Percentiles rank a stretch among this genome's conserved stretches.
Conservation (phyloP, 441 rosid species). For the Corymbia citriodora region DNA sequence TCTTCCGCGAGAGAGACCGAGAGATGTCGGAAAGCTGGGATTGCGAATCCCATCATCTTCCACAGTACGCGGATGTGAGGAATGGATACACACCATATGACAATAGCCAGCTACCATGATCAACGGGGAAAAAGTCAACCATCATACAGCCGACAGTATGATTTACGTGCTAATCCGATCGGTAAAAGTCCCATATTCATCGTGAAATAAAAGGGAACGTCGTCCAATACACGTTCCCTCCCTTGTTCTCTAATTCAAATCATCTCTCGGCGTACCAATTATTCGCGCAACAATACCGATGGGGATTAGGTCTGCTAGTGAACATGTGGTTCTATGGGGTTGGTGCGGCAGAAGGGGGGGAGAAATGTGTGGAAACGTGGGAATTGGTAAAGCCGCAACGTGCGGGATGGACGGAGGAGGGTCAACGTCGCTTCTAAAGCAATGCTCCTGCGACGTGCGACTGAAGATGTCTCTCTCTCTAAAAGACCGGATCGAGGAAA, state of each 20-base stretch:
- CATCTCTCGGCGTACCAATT: background rate
- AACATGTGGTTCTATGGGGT: background rate
- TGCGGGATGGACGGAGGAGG: slow-evolving; percentile 12
- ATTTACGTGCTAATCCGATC: background rate
- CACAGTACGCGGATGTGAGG: background rate
- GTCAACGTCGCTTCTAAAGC: slow-evolving; percentile 25
- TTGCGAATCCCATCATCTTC: background rate
- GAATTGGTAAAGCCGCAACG: slow-evolving; percentile 22
- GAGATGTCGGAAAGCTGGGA: background rate
- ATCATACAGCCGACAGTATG: background rate
- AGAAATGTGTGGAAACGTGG: slow-evolving; percentile 12
- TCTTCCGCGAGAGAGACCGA: background rate
- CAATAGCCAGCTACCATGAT: background rate
- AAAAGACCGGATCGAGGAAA: background rate
- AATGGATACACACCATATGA: background rate
- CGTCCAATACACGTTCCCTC: background rate
- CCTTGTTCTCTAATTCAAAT: background rate
- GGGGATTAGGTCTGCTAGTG: background rate
- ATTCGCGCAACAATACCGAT: background rate
- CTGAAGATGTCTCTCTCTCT: background rate
- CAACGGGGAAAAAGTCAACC: background rate
- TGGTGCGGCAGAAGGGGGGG: background rate
- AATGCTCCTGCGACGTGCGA: slow-evolving; percentile 29
- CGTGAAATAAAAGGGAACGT: background rate
- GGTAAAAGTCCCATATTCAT: background rate